phyloP scores from a whole-genome alignment of 2,329 filamentous ascomycete species.

The Nemania serpens region DNA sequence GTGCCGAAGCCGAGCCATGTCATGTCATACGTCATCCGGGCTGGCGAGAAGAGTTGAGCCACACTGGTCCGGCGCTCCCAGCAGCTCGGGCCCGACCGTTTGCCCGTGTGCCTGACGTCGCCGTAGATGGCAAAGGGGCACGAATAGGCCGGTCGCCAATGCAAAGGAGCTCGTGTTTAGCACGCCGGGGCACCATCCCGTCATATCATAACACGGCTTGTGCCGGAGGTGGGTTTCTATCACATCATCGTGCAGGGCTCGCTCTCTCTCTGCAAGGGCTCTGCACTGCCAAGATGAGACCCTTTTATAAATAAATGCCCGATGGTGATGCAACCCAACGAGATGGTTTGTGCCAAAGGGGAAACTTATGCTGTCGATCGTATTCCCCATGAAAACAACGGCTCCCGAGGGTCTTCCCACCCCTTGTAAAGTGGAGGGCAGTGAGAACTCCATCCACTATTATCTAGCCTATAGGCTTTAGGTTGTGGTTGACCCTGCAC shows the following conservation, averaged over 20 bases:
- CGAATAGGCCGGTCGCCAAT: slow-evolving; percentile 19
- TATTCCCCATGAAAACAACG: background rate
- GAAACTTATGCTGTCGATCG: background rate
- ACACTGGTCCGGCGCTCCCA: slow-evolving; percentile 15
- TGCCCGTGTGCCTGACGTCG: slow-evolving; percentile 9
- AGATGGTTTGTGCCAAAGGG: slow-evolving; percentile 7
- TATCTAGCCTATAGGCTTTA: background rate
- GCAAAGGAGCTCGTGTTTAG: slow-evolving; percentile 27
- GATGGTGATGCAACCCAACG: slow-evolving; percentile 22
- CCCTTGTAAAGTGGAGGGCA: slow-evolving; percentile 13
- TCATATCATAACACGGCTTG: slow-evolving; percentile 18
- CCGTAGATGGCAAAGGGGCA: slow-evolving; percentile 9
- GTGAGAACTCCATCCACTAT: background rate
- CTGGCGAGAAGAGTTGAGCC: slow-evolving; percentile 5
- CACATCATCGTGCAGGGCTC: slow-evolving; percentile 18
- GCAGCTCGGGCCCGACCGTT: slow-evolving; percentile 7
- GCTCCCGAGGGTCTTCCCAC: slow-evolving; percentile 2
- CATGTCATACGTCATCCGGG: slow-evolving; percentile 1
- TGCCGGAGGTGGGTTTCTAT: slow-evolving; percentile 19
- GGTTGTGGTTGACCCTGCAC: slow-evolving; percentile 5
- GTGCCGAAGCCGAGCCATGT: background rate
- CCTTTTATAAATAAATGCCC: slow-evolving; percentile 19
- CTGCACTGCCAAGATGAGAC: slow-evolving; percentile 29
- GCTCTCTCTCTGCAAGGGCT: slow-evolving; percentile 2
- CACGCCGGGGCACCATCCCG: slow-evolving; percentile 20